A percentile compares a stretch with the other conserved stretches of the same genome.
These are phyloP conservation scores for Paramyrothecium roridum DNA, from an alignment of 2,329 filamentous ascomycete genomes.

Conservation along the genomic window DNA sequence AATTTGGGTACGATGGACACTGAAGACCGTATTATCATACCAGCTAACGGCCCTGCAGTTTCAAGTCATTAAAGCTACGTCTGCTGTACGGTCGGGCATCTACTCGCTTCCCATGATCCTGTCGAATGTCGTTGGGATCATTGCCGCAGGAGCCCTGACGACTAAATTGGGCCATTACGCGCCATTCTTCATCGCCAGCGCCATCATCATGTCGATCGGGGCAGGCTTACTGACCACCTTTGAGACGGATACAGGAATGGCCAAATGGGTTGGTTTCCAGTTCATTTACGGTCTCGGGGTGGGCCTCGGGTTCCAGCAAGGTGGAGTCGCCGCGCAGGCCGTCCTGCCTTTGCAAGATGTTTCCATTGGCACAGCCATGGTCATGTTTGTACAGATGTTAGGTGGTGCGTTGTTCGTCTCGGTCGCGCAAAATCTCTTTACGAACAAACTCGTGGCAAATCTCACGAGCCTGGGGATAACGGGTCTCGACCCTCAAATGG, in stretches of 20 bases:
- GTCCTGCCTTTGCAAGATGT: constrained; percentile 36
- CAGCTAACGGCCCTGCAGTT: constrained; percentile 18
- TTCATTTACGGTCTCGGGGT: constrained; percentile 37
- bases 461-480: constrained; percentile 5
- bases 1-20: too few relatives aligned
- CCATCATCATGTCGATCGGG: constrained; percentile 9
- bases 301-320: constrained; percentile 38
- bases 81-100: constrained; percentile 12
- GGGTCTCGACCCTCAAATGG: constrained; percentile 1
- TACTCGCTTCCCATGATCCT: constrained; percentile 14
- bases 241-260: constrained; percentile 21
- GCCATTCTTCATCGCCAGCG: constrained; percentile 16
- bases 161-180: constrained; percentile 13
- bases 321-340: constrained; percentile 38
- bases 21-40: constrained; percentile 11
- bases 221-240: constrained; percentile 16
- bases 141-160: constrained; percentile 10
- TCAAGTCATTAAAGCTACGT: constrained; percentile 14
- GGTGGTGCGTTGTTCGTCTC: constrained; percentile 28
- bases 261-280: constrained; percentile 42
- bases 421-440: constrained; percentile 16
- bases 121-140: constrained; percentile 7
- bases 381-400: constrained; percentile 42
- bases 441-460: constrained; percentile 6
- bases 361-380: constrained; percentile 36